Percentiles rank a stretch among this genome's conserved stretches.
Conservation (phyloP, 164 flowering plant species). For the Stephania yunnanensis region DNA sequence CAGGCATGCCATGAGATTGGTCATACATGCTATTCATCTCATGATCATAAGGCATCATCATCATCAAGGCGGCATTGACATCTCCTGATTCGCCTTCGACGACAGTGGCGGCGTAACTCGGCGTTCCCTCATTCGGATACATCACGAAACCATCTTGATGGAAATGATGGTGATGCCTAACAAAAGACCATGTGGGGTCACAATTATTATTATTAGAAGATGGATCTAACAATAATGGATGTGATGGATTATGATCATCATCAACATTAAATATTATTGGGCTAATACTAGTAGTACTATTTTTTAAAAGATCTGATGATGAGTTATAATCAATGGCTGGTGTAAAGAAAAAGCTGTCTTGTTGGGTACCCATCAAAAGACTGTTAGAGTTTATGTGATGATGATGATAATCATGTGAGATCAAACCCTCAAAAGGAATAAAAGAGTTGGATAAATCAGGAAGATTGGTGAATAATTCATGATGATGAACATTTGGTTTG, state of each 20-base stretch:
- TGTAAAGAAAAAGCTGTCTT: constrained; percentile 19
- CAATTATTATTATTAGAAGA: constrained; percentile 7
- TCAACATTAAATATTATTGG: constrained; percentile 13
- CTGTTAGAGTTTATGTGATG: constrained; percentile 27
- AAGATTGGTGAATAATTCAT: constrained; percentile 7
- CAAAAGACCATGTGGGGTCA: constrained; percentile 22
- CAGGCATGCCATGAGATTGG: constrained; percentile 2
- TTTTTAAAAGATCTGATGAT: constrained; percentile 6
- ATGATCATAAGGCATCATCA: constrained; percentile 10
- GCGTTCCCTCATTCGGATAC: not conserved
- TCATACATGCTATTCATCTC: constrained; percentile 23
- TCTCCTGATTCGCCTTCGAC: not conserved
- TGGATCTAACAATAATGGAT: constrained; percentile 7
- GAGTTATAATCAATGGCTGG: constrained; percentile 21
- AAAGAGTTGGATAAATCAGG: constrained; percentile 17
- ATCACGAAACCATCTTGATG: not conserved
- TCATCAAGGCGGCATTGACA: not conserved
- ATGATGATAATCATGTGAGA: not conserved
- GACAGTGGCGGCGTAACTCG: not conserved
- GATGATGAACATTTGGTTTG: constrained; percentile 17
- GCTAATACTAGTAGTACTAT: constrained; percentile 10
- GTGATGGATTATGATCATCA: constrained; percentile 9
- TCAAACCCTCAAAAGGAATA: constrained; percentile 15
- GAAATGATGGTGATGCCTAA: constrained; percentile 13
- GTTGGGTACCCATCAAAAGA: constrained; percentile 19